Base-by-base conservation (phyloP, 805 yeast genomes). In the Pichia ethanolica region DNA sequence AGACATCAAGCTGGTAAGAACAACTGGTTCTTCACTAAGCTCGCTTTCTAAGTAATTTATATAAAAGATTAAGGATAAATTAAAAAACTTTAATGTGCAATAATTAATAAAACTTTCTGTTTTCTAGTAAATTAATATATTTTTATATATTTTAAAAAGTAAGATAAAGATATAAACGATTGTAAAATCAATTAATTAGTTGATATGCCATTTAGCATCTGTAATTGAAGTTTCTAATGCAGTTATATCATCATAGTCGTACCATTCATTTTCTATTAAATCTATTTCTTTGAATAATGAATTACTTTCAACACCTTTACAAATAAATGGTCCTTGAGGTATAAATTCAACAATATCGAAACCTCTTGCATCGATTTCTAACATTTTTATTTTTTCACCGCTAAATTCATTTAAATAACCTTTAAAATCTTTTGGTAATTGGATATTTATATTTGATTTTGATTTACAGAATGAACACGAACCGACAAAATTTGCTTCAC, bases 21-120 rank as follows among this genome's bases (percentile, higher is more conserved):
- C 90, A 90, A 89, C 81, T 93, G 99, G 99, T 93, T 93, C 83
- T 93, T 93, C 90, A 83, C 96, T 77, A 93, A 93, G 81, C 64
- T 67, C 52, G 67, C 70, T 59, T 67, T 65, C 60, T 67, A 68
- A 65, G 51, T 59, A 46, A 46, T 25, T 50, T 48, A 42, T 40
- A 26, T 46, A 44, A 40, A 42, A 36, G 35, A 46, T 52, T 36
- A 45, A 49, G 48, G 47, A 43, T 46, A 50, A 46, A 43, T 42
- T 30, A 41, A 49, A 43, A 45, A 32, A 44, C 44, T 41, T 34
- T 45, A 45, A 47, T 51, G 52, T 45, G 49, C 45, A 49, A 42
- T 53, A 50, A 46, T 35, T 38, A 46, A 42, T 25, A 44, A 41
- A 47, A 28, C 40, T 39, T 49, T 46, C 35, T 43, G 50, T 50